Percentiles rank a stretch among this genome's conserved stretches.
Evolutionary conservation across 495 filamentous ascomycete genomes (phyloP).

Genomic region (Articulospora tetracladia): DNA sequence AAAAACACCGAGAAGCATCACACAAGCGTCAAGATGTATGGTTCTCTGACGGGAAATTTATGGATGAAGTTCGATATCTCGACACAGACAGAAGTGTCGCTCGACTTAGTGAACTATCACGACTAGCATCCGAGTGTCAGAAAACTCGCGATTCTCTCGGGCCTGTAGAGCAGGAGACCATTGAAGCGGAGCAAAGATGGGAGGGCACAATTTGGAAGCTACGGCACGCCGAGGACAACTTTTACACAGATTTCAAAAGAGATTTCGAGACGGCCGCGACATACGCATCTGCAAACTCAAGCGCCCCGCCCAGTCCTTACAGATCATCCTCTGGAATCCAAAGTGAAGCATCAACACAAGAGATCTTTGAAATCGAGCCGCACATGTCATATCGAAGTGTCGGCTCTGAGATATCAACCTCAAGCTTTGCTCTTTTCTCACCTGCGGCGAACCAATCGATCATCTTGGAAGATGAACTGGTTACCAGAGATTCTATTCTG

Average conservation of each 20-base stretch:
- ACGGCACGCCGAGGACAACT: constrained; percentile 1
- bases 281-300: background rate
- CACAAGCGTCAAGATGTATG: too few relatives aligned
- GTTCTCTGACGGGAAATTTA: too few relatives aligned
- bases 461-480: background rate
- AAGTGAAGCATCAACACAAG: background rate
- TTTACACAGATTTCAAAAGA: background rate
- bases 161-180: constrained; percentile 14
- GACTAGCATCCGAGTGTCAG: constrained; percentile 15
- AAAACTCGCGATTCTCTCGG: constrained; percentile 9
- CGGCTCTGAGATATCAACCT: background rate
- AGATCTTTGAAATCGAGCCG: background rate
- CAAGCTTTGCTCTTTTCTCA: background rate
- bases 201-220: constrained; percentile 13
- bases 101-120: background rate
- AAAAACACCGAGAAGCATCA: too few relatives aligned
- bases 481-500: background rate
- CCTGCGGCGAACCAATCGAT: background rate
- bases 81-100: too few relatives aligned
- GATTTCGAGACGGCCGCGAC: background rate
- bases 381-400: background rate
- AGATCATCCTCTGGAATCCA: background rate
- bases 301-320: background rate
- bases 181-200: constrained; percentile 18
- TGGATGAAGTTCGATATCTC: too few relatives aligned